phyloP scores from a whole-genome alignment of 345 rosid species.

The Microcos paniculata region DNA sequence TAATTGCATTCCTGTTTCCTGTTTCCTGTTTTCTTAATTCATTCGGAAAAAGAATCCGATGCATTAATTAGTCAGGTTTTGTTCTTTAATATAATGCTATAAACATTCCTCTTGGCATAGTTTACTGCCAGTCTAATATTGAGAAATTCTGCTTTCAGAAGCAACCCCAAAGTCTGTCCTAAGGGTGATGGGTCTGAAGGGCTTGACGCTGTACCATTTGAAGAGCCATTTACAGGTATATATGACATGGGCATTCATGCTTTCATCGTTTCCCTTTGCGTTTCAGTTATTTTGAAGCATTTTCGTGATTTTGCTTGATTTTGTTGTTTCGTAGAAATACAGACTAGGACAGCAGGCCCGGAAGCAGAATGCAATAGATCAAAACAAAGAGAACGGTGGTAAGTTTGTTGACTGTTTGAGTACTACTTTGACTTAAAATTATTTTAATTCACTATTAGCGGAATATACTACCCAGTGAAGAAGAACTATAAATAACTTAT shows the following conservation, averaged over 20 bases:
- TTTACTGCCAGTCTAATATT: not conserved
- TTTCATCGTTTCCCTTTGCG: not conserved
- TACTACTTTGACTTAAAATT: not conserved
- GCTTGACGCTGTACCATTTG: conserved; percentile 86
- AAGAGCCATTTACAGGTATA: conserved; percentile 93
- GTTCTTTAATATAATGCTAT: not conserved
- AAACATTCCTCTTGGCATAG: not conserved
- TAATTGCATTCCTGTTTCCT: not conserved
- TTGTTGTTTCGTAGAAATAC: conserved; percentile 59
- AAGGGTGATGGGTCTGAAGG: conserved; percentile 87
- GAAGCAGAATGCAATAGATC: conserved; percentile 42
- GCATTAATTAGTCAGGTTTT: not conserved
- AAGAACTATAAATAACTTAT: not conserved
- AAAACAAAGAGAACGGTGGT: conserved; percentile 49
- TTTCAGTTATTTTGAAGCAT: not conserved
- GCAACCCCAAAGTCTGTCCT: conserved; percentile 93
- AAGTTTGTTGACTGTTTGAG: conserved; percentile 22
- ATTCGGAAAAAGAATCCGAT: not conserved
- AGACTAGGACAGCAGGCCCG: conserved; percentile 72
- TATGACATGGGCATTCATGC: not conserved
- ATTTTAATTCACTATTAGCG: not conserved
- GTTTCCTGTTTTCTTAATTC: not conserved
- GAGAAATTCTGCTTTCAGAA: conserved; percentile 35
- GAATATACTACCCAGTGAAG: not conserved
- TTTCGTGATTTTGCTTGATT: not conserved